Conservation (phyloP, 2,329 filamentous ascomycete genomes). For the Fusarium sarcochroum region DNA sequence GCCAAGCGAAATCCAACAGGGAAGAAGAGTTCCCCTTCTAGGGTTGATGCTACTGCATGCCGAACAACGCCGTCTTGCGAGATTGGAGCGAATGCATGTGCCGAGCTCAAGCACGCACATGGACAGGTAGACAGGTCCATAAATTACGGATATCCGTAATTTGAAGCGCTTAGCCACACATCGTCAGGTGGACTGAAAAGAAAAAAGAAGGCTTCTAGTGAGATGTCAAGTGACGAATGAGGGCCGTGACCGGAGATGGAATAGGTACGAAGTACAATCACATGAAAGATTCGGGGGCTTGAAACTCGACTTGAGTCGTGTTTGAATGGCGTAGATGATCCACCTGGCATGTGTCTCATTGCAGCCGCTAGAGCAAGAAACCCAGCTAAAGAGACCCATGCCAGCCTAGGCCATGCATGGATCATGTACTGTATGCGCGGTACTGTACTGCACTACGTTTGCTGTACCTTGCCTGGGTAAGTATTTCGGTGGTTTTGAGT, state of each 20-base stretch:
- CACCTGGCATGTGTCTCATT: constrained; percentile 27
- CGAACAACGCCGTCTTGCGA: background rate
- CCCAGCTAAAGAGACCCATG: background rate
- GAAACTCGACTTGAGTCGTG: constrained; percentile 21
- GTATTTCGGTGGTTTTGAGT: constrained; percentile 3
- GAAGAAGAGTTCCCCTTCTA: background rate
- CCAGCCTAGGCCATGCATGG: constrained; percentile 21
- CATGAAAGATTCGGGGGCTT: constrained; percentile 23
- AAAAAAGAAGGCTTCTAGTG: constrained; percentile 21
- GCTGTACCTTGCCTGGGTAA: background rate
- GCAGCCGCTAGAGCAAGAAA: constrained; percentile 24
- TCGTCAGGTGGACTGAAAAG: constrained; percentile 30
- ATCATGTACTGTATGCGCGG: constrained; percentile 26
- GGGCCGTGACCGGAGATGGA: constrained; percentile 27
- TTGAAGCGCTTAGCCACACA: constrained; percentile 2
- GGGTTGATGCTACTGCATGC: constrained; percentile 4
- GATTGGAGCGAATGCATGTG: constrained; percentile 7
- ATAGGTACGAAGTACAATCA: constrained; percentile 27
- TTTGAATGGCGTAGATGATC: constrained; percentile 34
- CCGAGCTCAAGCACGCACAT: background rate
- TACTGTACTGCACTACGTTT: background rate
- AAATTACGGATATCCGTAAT: background rate
- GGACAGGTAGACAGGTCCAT: background rate
- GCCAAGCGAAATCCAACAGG: constrained; percentile 17
- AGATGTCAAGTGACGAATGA: constrained; percentile 18